These are phyloP conservation scores for Orbilia ellipsospora DNA, from an alignment of 2,329 filamentous ascomycete genomes.

Conservation along the genomic window DNA sequence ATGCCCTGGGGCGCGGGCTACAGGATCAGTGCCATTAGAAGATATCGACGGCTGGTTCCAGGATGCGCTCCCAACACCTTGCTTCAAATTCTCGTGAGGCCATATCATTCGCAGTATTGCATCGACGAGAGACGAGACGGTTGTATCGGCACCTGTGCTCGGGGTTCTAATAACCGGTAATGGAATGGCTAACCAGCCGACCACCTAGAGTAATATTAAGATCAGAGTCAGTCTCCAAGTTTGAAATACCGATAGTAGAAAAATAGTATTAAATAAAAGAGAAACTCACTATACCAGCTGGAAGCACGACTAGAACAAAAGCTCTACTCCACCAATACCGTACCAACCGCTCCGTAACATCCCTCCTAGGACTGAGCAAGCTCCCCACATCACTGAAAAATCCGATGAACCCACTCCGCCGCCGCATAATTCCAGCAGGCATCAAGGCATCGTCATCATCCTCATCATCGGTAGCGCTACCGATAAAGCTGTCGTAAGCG, in stretches of 20 bases:
- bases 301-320: slow-evolving; percentile 71
- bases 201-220: slow-evolving; percentile 37
- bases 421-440: slow-evolving; percentile 6
- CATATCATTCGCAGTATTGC: slow-evolving; percentile 52
- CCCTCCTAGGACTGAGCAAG: slow-evolving; percentile 72
- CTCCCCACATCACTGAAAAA: slow-evolving; percentile 55
- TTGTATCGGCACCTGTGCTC: slow-evolving; percentile 25
- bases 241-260: background rate
- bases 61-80: slow-evolving; percentile 37
- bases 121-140: slow-evolving; percentile 49
- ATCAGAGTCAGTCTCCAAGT: background rate
- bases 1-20: slow-evolving; percentile 69
- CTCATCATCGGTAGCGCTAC: slow-evolving; percentile 24
- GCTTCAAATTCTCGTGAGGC: slow-evolving; percentile 3
- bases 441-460: slow-evolving; percentile 27
- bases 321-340: slow-evolving; percentile 74
- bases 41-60: slow-evolving; percentile 41
- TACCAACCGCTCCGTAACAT: slow-evolving; percentile 70
- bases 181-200: slow-evolving; percentile 46
- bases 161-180: slow-evolving; percentile 61
- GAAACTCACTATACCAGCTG: slow-evolving; percentile 70
- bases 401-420: slow-evolving; percentile 40
- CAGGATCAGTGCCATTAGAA: slow-evolving; percentile 56
- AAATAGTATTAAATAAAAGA: background rate
- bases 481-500: slow-evolving; percentile 51